These are phyloP conservation scores for Arthromyces matolae DNA, from an alignment of 768 basidiomycete species.

Conservation along the genomic window DNA sequence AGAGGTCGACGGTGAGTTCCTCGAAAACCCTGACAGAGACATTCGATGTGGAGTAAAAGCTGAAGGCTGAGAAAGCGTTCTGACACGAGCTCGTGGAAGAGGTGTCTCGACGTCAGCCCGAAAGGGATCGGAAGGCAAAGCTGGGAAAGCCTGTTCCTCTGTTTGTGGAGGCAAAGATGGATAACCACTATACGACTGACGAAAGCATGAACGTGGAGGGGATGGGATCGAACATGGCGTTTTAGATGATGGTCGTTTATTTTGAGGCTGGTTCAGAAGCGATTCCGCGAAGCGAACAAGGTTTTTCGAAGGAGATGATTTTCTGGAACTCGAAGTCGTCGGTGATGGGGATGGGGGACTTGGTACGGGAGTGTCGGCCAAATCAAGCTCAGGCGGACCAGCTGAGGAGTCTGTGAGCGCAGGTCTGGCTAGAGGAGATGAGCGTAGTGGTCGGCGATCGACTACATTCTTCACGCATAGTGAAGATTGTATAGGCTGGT, in stretches of 20 bases:
- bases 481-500: neutral
- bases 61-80: slow-evolving; percentile 1
- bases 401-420: slow-evolving; percentile 22
- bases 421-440: slow-evolving; percentile 42
- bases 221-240: neutral
- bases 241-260: neutral
- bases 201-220: neutral
- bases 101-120: neutral
- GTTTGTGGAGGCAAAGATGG: neutral
- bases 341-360: neutral
- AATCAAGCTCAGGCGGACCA: slow-evolving; percentile 3
- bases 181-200: neutral
- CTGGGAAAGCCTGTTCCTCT: neutral
- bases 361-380: neutral
- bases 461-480: slow-evolving; percentile 11
- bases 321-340: neutral
- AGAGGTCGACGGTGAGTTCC: neutral
- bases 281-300: slow-evolving; percentile 9
- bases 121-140: neutral
- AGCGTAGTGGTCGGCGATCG: slow-evolving; percentile 31
- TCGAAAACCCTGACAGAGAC: neutral
- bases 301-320: slow-evolving; percentile 1
- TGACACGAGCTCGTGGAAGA: neutral
- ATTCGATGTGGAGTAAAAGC: neutral
- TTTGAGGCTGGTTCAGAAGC: neutral